A percentile compares a stretch with the other conserved stretches of the same genome.
phyloP scores from a whole-genome alignment of 306 rosid genomes.

The Urtica urens region DNA sequence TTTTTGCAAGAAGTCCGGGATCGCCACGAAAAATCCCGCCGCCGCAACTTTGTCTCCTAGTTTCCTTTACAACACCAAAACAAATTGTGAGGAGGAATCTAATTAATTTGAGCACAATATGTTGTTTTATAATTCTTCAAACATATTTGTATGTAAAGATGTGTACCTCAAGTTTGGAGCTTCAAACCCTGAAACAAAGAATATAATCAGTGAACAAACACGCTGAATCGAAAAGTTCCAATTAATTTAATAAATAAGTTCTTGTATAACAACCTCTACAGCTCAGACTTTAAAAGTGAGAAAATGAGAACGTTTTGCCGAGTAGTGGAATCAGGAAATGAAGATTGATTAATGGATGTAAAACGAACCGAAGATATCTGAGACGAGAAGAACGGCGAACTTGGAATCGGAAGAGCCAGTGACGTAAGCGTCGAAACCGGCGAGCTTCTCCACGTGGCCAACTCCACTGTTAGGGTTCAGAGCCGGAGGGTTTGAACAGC shows the following conservation, averaged over 20 bases:
- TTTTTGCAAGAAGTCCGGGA: slow-evolving; percentile 49
- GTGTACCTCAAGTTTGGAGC: slow-evolving; percentile 67
- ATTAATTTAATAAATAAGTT: background rate
- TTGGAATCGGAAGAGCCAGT: slow-evolving; percentile 46
- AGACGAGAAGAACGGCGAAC: slow-evolving; percentile 35
- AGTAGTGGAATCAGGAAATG: too few species aligned
- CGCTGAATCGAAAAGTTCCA: background rate
- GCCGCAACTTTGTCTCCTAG: slow-evolving; percentile 45
- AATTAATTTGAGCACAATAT: too few species aligned
- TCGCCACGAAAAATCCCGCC: slow-evolving; percentile 42
- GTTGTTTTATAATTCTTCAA: too few species aligned
- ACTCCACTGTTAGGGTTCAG: slow-evolving; percentile 34
- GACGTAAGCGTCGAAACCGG: slow-evolving; percentile 32
- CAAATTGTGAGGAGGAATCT: too few species aligned
- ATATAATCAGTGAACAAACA: background rate
- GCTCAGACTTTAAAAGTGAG: background rate
- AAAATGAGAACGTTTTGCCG: too few species aligned
- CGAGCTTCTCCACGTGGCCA: slow-evolving; percentile 43
- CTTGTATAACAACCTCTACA: background rate
- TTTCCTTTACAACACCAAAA: slow-evolving; percentile 30
- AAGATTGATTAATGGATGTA: background rate
- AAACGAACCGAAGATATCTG: slow-evolving; percentile 38
- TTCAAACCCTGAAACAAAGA: slow-evolving; percentile 46
- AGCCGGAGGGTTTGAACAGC: slow-evolving; percentile 26
- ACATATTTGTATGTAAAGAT: too few species aligned